These are phyloP conservation scores for Penicillium sp. DNA, from an alignment of 2,329 filamentous ascomycete genomes.

Conservation along the genomic window DNA sequence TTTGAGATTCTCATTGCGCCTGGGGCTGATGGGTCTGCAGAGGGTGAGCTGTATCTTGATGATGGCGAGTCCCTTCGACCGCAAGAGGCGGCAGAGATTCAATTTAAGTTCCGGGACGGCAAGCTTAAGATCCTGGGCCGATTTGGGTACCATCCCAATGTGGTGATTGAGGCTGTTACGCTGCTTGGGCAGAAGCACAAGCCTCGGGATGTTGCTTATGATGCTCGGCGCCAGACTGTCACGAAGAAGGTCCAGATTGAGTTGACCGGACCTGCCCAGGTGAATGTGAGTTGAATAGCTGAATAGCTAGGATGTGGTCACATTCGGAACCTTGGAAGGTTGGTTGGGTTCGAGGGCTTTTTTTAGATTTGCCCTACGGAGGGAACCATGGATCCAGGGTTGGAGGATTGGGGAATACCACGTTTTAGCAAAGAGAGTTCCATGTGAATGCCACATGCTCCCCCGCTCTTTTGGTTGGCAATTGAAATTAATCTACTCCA, in stretches of 20 bases:
- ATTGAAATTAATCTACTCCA: no score
- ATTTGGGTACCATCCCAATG: conserved; percentile 29
- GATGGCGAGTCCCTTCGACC: conserved; percentile 70
- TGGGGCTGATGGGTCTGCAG: conserved; percentile 60
- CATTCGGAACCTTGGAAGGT: neutral
- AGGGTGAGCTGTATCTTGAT: conserved; percentile 71
- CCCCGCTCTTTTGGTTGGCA: neutral
- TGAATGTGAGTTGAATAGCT: conserved; percentile 11
- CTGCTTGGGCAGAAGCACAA: conserved; percentile 29
- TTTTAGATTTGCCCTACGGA: neutral
- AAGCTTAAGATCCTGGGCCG: conserved; percentile 33
- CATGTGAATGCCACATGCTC: neutral
- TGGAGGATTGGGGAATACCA: no score
- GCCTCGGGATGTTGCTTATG: conserved; percentile 13
- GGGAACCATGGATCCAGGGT: neutral
- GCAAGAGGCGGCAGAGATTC: conserved; percentile 53
- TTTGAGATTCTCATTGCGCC: conserved; percentile 73
- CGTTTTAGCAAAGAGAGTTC: neutral
- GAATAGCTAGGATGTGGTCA: neutral
- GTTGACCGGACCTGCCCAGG: conserved; percentile 23
- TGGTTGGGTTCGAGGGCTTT: neutral
- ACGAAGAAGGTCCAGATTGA: conserved; percentile 26
- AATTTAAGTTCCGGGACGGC: conserved; percentile 59
- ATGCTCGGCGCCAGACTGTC: conserved; percentile 22
- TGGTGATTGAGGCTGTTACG: conserved; percentile 36